Evolutionary conservation across 805 yeast species (phyloP).

Genomic region (Candida krabiensis): DNA sequence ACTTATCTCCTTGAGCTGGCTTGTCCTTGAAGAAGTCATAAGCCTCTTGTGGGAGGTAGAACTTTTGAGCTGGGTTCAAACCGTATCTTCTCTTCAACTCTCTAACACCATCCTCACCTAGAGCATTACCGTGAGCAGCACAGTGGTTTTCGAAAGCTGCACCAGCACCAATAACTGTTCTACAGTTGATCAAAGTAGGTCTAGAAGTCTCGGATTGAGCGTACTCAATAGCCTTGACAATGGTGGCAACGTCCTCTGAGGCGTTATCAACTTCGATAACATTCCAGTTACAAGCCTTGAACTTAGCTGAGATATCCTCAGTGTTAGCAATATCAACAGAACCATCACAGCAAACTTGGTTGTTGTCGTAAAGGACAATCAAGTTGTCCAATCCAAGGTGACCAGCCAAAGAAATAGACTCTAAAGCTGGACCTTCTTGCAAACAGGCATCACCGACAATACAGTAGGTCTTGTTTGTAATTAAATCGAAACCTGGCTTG

Average conservation of each 20-base stretch:
- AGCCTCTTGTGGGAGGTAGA: conserved; percentile 82
- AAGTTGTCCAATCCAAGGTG: conserved; percentile 90
- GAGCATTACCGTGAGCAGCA: conserved; percentile 94
- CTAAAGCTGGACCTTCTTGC: conserved; percentile 96
- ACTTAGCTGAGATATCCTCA: conserved; percentile 85
- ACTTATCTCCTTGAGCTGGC: conserved; percentile 59
- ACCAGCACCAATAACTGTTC: conserved; percentile 93
- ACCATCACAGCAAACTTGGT: conserved; percentile 97
- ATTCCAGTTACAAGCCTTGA: conserved; percentile 95
- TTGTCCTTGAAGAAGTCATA: conserved; percentile 63
- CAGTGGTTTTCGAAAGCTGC: conserved; percentile 83
- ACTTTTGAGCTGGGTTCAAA: conserved; percentile 81
- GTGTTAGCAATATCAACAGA: conserved; percentile 86
- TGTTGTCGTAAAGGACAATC: conserved; percentile 94
- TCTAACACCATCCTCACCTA: conserved; percentile 87
- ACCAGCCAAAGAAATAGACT: conserved; percentile 93
- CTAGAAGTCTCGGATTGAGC: conserved; percentile 30
- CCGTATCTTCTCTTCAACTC: conserved; percentile 84
- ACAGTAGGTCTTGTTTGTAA: conserved; percentile 73
- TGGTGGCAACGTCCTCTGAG: conserved; percentile 76
- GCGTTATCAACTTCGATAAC: conserved; percentile 69
- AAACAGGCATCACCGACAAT: conserved; percentile 97
- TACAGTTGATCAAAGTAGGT: conserved; percentile 86
- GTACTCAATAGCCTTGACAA: conserved; percentile 55
- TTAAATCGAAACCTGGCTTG: conserved; percentile 74